These are phyloP conservation scores for Deinandra increscens DNA, from an alignment of 129 eudicot species.

Conservation along the genomic window DNA sequence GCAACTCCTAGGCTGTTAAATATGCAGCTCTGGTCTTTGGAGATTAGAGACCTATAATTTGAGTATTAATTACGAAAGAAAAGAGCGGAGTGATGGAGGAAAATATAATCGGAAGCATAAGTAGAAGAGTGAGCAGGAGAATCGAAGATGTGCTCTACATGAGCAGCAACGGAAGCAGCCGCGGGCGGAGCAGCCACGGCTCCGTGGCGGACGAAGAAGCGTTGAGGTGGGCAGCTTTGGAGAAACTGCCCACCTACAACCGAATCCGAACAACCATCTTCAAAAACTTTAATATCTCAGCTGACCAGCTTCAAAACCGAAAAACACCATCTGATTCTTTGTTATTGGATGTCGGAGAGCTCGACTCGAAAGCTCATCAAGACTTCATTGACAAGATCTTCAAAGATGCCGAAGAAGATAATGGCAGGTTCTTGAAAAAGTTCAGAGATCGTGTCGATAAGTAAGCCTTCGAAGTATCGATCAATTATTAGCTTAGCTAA, in stretches of 20 bases:
- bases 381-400: constrained; percentile 50
- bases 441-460: constrained; percentile 52
- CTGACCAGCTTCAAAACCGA: not conserved
- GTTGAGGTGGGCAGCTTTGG: constrained; percentile 54
- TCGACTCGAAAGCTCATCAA: constrained; percentile 31
- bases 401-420: constrained; percentile 60
- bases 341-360: constrained; percentile 29
- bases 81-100: constrained; percentile 16
- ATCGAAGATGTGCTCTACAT: not conserved
- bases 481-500: no score
- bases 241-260: constrained; percentile 50
- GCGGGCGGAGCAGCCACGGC: constrained; percentile 18
- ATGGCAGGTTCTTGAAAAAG: constrained; percentile 55
- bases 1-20: no score
- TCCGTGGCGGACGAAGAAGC: constrained; percentile 48
- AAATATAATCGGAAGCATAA: constrained; percentile 26
- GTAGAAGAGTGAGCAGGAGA: constrained; percentile 19
- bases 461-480: constrained; percentile 41
- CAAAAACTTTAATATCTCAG: constrained; percentile 29
- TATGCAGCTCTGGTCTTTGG: no score
- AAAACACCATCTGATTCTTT: constrained; percentile 22
- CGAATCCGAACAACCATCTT: constrained; percentile 38
- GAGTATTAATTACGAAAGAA: no score
- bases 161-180: not conserved
- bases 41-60: no score